Percentiles rank a stretch among this genome's conserved stretches.
phyloP scores from a whole-genome alignment of 257 asterid genomes.

The Plantago elongata region DNA sequence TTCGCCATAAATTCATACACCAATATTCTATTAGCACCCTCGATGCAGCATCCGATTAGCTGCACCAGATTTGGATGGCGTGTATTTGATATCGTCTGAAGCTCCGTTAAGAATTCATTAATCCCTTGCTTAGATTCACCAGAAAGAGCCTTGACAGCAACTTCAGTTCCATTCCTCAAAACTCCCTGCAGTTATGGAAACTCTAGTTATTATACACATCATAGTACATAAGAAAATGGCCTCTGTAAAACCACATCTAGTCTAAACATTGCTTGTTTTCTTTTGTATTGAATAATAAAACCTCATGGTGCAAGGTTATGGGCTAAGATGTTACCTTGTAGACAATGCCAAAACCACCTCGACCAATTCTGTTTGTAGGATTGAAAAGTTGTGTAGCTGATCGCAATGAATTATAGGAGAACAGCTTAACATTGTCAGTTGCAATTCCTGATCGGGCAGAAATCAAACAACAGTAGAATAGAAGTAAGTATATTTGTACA shows the following conservation, averaged over 20 bases:
- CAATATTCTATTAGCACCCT: conserved; percentile 51
- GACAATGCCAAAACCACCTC: conserved; percentile 84
- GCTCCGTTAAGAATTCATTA: conserved; percentile 68
- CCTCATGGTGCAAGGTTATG: neutral
- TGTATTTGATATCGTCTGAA: conserved; percentile 53
- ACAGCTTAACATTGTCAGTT: conserved; percentile 50
- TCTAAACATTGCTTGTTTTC: too few species aligned
- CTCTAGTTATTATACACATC: neutral
- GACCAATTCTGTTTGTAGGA: conserved; percentile 65
- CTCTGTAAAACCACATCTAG: too few species aligned
- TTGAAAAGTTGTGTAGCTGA: conserved; percentile 69
- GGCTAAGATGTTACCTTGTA: conserved; percentile 39
- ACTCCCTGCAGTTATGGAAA: conserved; percentile 45
- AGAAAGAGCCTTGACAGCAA: conserved; percentile 77
- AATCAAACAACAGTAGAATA: neutral
- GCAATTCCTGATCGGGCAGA: conserved; percentile 36
- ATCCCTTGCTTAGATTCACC: conserved; percentile 77
- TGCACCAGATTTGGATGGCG: conserved; percentile 70
- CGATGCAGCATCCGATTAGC: conserved; percentile 71
- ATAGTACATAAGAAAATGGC: too few species aligned
- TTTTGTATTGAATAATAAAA: neutral
- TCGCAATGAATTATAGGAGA: conserved; percentile 49
- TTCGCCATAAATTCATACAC: conserved; percentile 81
- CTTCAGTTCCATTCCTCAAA: conserved; percentile 65
- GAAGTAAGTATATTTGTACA: neutral